Evolutionary conservation across 2,329 filamentous ascomycete genomes (phyloP).

Genomic region (Phaeoacremonium minimum): DNA sequence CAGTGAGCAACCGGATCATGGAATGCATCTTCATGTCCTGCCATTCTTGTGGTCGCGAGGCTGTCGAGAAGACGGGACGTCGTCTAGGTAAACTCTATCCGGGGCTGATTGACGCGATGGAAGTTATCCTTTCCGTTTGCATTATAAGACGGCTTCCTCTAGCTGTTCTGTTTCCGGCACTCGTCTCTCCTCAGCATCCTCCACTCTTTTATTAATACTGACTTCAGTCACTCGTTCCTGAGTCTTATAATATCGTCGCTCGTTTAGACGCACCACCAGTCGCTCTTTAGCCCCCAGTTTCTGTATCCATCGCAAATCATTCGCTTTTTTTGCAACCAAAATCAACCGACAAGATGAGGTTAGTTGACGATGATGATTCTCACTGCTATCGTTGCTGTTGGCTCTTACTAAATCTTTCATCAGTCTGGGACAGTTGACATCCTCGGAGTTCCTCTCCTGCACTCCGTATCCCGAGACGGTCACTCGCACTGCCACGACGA

Average conservation of each 20-base stretch:
- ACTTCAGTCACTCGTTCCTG: background rate
- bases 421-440: background rate
- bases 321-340: background rate
- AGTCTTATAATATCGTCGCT: background rate
- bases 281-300: too few species aligned
- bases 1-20: constrained; percentile 4
- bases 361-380: too few species aligned
- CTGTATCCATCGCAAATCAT: background rate
- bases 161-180: background rate
- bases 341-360: constrained; percentile 12
- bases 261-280: background rate
- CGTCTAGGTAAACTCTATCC: too few species aligned
- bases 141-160: constrained; percentile 1
- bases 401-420: too few species aligned
- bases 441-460: constrained; percentile 19
- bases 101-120: background rate
- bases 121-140: background rate
- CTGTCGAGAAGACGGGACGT: too few species aligned
- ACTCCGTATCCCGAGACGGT: constrained; percentile 12
- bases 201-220: background rate
- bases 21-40: constrained; percentile 12
- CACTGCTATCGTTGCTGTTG: too few species aligned
- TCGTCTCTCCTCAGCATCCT: background rate
- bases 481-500: constrained; percentile 14
- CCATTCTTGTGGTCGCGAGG: constrained; percentile 10